Evolutionary conservation across 306 rosid genomes (phyloP).

Genomic region (Sphenostylis stenocarpa): DNA sequence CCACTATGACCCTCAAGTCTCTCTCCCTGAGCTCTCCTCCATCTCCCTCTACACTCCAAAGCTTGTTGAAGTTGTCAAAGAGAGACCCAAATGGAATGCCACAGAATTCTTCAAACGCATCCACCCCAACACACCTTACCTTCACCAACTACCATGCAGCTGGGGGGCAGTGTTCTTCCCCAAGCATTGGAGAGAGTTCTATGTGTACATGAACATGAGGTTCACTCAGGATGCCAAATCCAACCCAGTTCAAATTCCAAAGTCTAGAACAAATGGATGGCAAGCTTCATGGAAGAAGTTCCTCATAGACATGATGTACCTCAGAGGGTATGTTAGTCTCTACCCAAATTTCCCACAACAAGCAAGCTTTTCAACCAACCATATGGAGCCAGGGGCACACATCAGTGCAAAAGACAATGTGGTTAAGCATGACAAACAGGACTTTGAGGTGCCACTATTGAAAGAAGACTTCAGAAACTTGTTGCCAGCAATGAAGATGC

Average conservation of each 20-base stretch:
- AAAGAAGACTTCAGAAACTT: conserved; percentile 62
- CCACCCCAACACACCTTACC: conserved; percentile 91
- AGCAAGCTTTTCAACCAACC: conserved; percentile 92
- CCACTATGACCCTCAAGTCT: conserved; percentile 87
- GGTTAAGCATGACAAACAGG: conserved; percentile 72
- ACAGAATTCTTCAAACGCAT: conserved; percentile 69
- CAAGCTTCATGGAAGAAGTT: conserved; percentile 99
- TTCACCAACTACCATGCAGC: conserved; percentile 91
- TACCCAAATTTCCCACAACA: conserved; percentile 94
- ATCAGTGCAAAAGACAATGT: conserved; percentile 84
- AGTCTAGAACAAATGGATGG: conserved; percentile 95
- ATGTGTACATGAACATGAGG: conserved; percentile 91
- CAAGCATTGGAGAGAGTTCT: conserved; percentile 96
- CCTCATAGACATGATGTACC: conserved; percentile 96
- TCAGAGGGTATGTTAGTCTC: conserved; percentile 89
- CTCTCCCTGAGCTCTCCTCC: conserved; percentile 82
- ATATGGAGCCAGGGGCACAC: conserved; percentile 99
- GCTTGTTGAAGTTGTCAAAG: conserved; percentile 89
- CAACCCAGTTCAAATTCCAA: conserved; percentile 94
- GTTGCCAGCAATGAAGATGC: conserved; percentile 72
- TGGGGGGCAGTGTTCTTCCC: conserved; percentile 99
- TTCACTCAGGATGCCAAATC: conserved; percentile 79
- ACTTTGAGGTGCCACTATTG: conserved; percentile 90
- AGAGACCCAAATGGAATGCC: conserved; percentile 92
- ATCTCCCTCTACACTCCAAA: conserved; percentile 95